These are phyloP conservation scores for Debaryomyces prosopidis DNA, from an alignment of 805 yeast genomes.

Conservation along the genomic window DNA sequence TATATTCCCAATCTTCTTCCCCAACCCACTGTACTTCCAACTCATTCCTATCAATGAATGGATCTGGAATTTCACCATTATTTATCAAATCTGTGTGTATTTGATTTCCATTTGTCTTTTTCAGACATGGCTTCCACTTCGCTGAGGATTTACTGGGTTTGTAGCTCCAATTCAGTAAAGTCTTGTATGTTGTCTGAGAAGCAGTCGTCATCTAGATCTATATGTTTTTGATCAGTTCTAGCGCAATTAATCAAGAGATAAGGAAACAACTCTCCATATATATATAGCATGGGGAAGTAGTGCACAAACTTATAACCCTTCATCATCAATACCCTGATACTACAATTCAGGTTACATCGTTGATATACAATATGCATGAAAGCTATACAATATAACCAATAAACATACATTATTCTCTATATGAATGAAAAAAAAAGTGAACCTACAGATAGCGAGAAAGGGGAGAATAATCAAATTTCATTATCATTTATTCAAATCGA, in stretches of 20 bases:
- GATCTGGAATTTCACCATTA: conserved; percentile 43
- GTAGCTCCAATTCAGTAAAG: background rate
- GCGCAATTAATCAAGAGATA: too few species aligned
- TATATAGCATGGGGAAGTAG: background rate
- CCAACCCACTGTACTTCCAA: conserved; percentile 51
- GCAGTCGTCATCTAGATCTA: background rate
- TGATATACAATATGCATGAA: too few species aligned
- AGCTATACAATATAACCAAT: too few species aligned
- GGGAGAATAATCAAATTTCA: too few species aligned
- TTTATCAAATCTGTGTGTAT: conserved; percentile 44
- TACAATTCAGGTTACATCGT: too few species aligned
- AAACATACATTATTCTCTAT: too few species aligned
- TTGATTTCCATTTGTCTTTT: conserved; percentile 15
- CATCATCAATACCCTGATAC: background rate
- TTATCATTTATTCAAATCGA: too few species aligned
- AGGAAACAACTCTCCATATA: background rate
- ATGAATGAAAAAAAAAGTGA: too few species aligned
- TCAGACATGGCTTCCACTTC: conserved; percentile 6
- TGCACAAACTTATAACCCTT: background rate
- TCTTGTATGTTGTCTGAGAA: background rate
- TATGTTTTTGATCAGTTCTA: too few species aligned
- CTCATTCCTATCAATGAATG: conserved; percentile 46
- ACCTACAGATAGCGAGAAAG: too few species aligned
- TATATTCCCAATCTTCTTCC: conserved; percentile 51
- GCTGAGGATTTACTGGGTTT: background rate